Evolutionary conservation across 768 basidiomycete species (phyloP).

Genomic region (Saitozyma sp.): DNA sequence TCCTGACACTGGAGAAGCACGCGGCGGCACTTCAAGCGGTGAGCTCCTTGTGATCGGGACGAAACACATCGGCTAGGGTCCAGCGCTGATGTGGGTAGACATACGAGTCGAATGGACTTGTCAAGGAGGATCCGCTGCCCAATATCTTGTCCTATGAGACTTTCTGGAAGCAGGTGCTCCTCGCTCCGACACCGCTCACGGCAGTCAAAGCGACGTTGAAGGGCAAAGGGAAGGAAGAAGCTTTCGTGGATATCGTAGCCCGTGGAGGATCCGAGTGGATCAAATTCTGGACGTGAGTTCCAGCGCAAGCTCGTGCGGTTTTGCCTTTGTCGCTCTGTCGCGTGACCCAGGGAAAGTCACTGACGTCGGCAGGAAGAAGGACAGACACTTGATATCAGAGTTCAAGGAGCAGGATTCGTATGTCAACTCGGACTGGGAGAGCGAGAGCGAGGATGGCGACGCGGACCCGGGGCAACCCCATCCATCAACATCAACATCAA

Average conservation of each 20-base stretch:
- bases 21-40: neutral
- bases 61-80: neutral
- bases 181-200: conserved; percentile 1
- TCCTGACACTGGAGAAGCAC: neutral
- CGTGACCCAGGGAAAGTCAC: neutral
- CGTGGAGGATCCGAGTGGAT: conserved; percentile 75
- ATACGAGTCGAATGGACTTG: neutral
- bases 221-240: conserved; percentile 14
- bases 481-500: conserved; percentile 42
- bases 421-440: conserved; percentile 59
- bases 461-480: too few species aligned
- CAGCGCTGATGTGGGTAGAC: neutral
- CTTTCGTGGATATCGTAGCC: conserved; percentile 70
- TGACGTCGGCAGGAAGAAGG: conserved; percentile 63
- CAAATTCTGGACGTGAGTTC: conserved; percentile 77
- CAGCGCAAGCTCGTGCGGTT: too few species aligned
- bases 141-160: conserved; percentile 5
- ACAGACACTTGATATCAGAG: conserved; percentile 71
- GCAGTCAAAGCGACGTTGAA: conserved; percentile 3
- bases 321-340: neutral
- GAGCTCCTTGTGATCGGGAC: neutral
- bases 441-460: neutral
- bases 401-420: conserved; percentile 84
- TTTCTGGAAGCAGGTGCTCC: conserved; percentile 7
- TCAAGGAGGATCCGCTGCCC: conserved; percentile 10